Percentiles rank a stretch among this genome's conserved stretches.
These are phyloP conservation scores for Sugiyamaella japonica DNA, from an alignment of 1,139 yeast genomes.

Conservation along the genomic window DNA sequence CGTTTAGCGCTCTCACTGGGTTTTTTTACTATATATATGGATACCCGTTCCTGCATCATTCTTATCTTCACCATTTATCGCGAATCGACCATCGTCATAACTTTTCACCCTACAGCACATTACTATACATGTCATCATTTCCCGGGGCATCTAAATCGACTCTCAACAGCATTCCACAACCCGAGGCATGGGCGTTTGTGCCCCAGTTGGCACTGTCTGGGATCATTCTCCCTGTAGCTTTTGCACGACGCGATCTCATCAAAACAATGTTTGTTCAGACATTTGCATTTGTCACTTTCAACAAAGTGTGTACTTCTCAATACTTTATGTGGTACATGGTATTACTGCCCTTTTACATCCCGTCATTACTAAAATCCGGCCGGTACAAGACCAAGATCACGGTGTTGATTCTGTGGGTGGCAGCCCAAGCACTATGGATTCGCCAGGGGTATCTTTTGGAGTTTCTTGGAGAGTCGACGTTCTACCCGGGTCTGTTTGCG, in stretches of 20 bases:
- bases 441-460: conserved; percentile 76
- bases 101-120: conserved; percentile 81
- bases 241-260: conserved; percentile 55
- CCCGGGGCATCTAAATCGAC: conserved; percentile 16
- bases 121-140: conserved; percentile 55
- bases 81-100: conserved; percentile 93
- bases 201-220: conserved; percentile 74
- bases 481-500: conserved; percentile 60
- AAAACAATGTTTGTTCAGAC: conserved; percentile 84
- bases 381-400: conserved; percentile 39
- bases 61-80: conserved; percentile 79
- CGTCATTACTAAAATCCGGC: conserved; percentile 27
- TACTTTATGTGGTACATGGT: conserved; percentile 93
- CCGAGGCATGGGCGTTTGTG: conserved; percentile 58
- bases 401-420: conserved; percentile 59
- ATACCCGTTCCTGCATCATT: conserved; percentile 68
- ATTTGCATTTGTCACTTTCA: conserved; percentile 82
- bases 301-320: conserved; percentile 88
- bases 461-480: conserved; percentile 69
- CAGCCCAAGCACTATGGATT: conserved; percentile 77
- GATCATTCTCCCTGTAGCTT: conserved; percentile 58
- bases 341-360: conserved; percentile 65
- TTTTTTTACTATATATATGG: conserved; percentile 72
- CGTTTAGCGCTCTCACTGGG: conserved; percentile 51
- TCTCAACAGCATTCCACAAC: conserved; percentile 10